Percentiles rank a stretch among this genome's conserved stretches.
Conservation (phyloP, 306 rosid genomes). For the Styphnolobium japonicum region DNA sequence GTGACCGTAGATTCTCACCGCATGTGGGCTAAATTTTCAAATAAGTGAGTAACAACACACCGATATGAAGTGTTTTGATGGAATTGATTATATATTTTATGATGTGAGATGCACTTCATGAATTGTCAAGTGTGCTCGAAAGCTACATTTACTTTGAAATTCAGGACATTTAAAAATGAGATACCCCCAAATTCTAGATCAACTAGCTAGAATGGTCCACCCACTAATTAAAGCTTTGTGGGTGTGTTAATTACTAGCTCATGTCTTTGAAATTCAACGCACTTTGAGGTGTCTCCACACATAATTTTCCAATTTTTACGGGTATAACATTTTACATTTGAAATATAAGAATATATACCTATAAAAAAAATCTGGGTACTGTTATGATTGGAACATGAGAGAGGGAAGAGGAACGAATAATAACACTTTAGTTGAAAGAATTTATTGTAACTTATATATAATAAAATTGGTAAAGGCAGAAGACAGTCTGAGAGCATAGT, state of each 20-base stretch:
- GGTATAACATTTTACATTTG: neutral
- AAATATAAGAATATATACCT: neutral
- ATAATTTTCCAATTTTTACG: neutral
- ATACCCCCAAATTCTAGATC: constrained; percentile 24
- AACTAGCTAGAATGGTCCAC: constrained; percentile 42
- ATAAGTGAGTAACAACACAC: neutral
- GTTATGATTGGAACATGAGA: neutral
- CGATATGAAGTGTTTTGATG: constrained; percentile 10
- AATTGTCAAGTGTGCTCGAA: constrained; percentile 34
- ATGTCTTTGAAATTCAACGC: constrained; percentile 2
- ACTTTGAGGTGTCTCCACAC: neutral
- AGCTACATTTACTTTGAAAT: constrained; percentile 37
- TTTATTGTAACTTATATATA: neutral
- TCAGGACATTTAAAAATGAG: neutral
- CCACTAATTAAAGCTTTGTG: constrained; percentile 16
- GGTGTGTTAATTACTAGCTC: neutral
- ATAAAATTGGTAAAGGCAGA: neutral
- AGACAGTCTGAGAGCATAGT: neutral
- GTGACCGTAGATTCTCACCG: constrained; percentile 17
- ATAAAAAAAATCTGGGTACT: neutral
- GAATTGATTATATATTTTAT: constrained; percentile 19
- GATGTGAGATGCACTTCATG: constrained; percentile 31
- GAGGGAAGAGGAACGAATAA: neutral
- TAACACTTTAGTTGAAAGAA: neutral
- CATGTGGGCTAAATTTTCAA: neutral